Base-by-base conservation (phyloP, 2,329 filamentous ascomycete species). In the Ceratocystis smalleyi region DNA sequence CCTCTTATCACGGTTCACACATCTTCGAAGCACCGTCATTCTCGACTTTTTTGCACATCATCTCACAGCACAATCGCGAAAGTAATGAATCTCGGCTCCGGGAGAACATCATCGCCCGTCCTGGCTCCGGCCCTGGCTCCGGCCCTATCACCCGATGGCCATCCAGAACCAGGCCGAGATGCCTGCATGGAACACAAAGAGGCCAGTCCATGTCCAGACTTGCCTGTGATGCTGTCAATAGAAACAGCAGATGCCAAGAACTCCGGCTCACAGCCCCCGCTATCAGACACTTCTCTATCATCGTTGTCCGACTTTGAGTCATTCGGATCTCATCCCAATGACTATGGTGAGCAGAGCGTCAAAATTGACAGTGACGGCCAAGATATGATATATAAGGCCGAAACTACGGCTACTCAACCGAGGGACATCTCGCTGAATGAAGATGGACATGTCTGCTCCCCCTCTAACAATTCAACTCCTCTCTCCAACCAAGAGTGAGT, bases 231-330 rank as follows among this genome's bases (percentile, higher is more conserved):
- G 24, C 54, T 47, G 22, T 47, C 62, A 24, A 17, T 45, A 24
- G 43, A 62, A 15, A 17, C 45, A n/a, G 8, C 24, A 8, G 43
- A 12, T 24, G 27, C 54, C 30, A 59, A 47, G 7, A 12, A n/a
- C 19, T 30, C 59, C 19, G 32, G 22, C 51, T 35, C 62, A 32
- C 35, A 47, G 19, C 15, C n/a, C 24, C 62, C 17, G 6, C 43
- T 30, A 17, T 64, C 62, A 60, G 62, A 64, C 22, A 64, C 62
- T 49, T 64, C 62, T 32, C 32, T 64, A 43, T 64, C 62, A n/a
- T 64, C 62, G 43, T 47, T 64, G 40, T 59, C 62, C 43, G 62
- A 59, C 40, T 59, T 59, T 59, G 62, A 59, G 19, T 64, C 62
- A n/a, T 19, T 62, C 15, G 43, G 47, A 61, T 57, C 24, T 65